Conservation (phyloP, 768 basidiomycete species). For the Trametes cingulata region DNA sequence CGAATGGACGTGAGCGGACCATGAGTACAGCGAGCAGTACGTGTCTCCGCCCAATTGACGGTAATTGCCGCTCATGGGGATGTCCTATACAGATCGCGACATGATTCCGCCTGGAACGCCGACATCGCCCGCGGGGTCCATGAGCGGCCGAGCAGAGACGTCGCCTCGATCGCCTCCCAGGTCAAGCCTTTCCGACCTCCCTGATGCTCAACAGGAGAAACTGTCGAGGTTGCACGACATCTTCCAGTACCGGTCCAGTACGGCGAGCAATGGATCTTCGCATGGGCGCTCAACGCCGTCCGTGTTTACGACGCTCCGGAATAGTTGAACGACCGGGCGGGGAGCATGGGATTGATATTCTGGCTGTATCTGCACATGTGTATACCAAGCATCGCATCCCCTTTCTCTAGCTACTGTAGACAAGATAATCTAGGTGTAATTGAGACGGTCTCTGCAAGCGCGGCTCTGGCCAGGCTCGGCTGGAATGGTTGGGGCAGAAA, state of each 20-base stretch:
- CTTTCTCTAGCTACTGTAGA: constrained; percentile 13
- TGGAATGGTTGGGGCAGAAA: constrained; percentile 1
- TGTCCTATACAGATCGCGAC: neutral
- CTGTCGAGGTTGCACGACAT: constrained; percentile 76
- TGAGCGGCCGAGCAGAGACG: constrained; percentile 22
- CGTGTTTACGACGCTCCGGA: constrained; percentile 13
- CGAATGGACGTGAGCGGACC: constrained; percentile 46
- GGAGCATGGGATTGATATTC: constrained; percentile 9
- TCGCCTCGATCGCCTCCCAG: constrained; percentile 35
- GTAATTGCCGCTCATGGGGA: neutral
- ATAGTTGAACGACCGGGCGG: neutral
- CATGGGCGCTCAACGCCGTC: constrained; percentile 26
- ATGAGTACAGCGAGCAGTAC: constrained; percentile 23
- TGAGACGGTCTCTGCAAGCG: constrained; percentile 5
- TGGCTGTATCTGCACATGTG: constrained; percentile 20
- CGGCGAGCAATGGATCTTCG: constrained; percentile 47
- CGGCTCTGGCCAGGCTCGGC: neutral
- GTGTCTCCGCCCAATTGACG: neutral
- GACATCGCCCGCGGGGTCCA: constrained; percentile 22
- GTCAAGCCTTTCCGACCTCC: constrained; percentile 32
- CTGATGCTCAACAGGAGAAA: constrained; percentile 53
- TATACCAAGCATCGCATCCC: constrained; percentile 22
- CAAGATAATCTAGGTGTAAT: constrained; percentile 20
- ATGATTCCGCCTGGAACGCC: constrained; percentile 19
- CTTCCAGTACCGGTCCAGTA: constrained; percentile 81